These are phyloP conservation scores for Breynia disticha DNA, from an alignment of 441 rosid species.

Conservation along the genomic window DNA sequence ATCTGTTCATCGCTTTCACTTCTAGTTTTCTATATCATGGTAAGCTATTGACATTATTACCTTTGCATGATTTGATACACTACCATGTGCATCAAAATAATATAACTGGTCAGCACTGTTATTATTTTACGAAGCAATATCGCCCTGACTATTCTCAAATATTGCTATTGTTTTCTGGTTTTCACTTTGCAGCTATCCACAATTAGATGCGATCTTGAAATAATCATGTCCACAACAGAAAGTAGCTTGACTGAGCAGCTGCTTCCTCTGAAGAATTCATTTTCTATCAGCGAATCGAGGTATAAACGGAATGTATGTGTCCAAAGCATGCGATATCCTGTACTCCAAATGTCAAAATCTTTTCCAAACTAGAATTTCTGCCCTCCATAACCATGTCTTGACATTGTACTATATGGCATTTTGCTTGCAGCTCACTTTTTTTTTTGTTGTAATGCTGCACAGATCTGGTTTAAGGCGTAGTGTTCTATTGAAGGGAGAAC, in stretches of 20 bases:
- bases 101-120: not conserved
- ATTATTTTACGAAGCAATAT: not conserved
- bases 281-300: slow-evolving; percentile 36
- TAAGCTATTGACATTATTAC: slow-evolving; percentile 12
- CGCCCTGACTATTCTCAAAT: not conserved
- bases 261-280: slow-evolving; percentile 35
- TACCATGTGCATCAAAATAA: not conserved
- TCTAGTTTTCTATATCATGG: slow-evolving; percentile 38
- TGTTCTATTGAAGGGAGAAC: slow-evolving; percentile 71
- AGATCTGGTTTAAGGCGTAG: slow-evolving; percentile 92
- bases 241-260: slow-evolving; percentile 29
- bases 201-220: slow-evolving; percentile 39
- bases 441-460: slow-evolving; percentile 13
- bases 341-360: not conserved
- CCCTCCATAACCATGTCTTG: too few species aligned
- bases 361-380: not conserved
- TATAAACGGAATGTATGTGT: slow-evolving; percentile 4
- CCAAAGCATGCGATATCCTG: not conserved
- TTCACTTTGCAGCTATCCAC: slow-evolving; percentile 32
- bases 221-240: slow-evolving; percentile 27
- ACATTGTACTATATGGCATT: too few species aligned
- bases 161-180: not conserved
- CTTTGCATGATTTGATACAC: not conserved
- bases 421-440: not conserved
- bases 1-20: slow-evolving; percentile 37